Evolutionary conservation across 1,139 yeast species (phyloP), one percentile per base, ranked within the genome.

Genomic region (Saccharomycopsis crataegensis): DNA sequence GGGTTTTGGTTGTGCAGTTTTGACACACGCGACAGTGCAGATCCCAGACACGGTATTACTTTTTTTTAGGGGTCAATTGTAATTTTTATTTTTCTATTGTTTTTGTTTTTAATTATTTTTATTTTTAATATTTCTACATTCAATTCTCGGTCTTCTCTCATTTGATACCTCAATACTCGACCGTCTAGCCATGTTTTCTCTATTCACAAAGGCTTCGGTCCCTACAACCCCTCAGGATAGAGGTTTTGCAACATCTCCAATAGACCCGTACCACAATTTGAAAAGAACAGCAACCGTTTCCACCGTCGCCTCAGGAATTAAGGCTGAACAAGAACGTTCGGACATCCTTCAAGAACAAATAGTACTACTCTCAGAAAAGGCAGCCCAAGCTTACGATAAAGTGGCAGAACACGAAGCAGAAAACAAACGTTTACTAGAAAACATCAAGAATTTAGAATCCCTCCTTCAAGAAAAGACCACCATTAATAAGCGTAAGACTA

Each of bases 301-400:
- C 14, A 46, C 51, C 16, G 54, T 53, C 17, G 36, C 34, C 12
- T 46, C 54, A 14, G 58, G 57, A 12, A 48, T 55, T 8, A 51
- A 52, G 40, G 58, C 57, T 31, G 59, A 55, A 50, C 53, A 55
- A 14, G 59, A 57, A 46, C 46, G 59, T 41, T 49, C 57, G 12
- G 57, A 52, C 22, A 52, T 57, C 6, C 44, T 57, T 8, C 56
- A 55, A 45, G 59, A 57, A 33, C 59, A 57, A 41, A 54, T 57
- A 16, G 50, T 50, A 11, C 8, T 57, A 17, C 51, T 57, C 9
- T 49, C 56, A 1, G 56, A 55, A 36, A 57, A 48, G 40, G 56
- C 59, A 2, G 56, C 59, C 14, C 53, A 50, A 16, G 59, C 59
- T 9, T 57, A 49, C 34, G 59, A 55, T 45, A 51, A 57, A 47